Evolutionary conservation across 768 basidiomycete genomes (phyloP), one percentile per base, ranked within the genome.

Genomic region (Boletus subcaerulescens): DNA sequence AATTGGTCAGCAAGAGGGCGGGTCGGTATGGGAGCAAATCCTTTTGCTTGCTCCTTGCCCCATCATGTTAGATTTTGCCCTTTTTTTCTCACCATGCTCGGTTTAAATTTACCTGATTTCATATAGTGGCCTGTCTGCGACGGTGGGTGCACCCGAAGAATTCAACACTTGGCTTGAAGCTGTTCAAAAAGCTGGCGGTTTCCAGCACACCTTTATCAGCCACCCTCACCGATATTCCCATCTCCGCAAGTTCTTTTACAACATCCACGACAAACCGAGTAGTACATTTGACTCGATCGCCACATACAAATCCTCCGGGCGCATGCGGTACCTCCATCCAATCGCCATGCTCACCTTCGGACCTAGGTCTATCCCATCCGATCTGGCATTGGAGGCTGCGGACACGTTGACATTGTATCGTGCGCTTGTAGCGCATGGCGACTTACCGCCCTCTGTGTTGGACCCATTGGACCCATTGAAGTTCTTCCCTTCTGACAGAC

Each of bases 1-100:
- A 3, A 86, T 89, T 48, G 86, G 87, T 3, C 83, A 87, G 55
- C 80, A 86, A 61, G 81, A 84, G 53, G 84, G 82, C 2, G 87
- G 87, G 3, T 74, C 82, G 1, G 81, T 87, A 3, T 89, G 87
- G 87, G 86, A 89, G 60, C 84, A 88, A 61, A 83, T 87, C n/a
- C 72, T 89, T 9, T 67, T 89, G 6, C 70, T 89, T 14, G 81
- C 86, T 10, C 85, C 85, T 18, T 87, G 85, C 59, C 87, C 87
- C 2, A 76, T 89, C 57, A 87, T 89, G 86, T 87, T 38, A 38
- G 80, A 71, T 43, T 46, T 24, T 57, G 35, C n/a, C 2, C n/a
- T n/a, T n/a, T 24, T 40, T 46, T 47, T 9, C 8, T 38, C n/a
- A 36, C 3, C 14, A 5, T 20, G 11, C 52, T 18, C 38, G 13